These are phyloP conservation scores for Asterionellopsis glacialis DNA, from an alignment of 108 stramenopile genomes.

Conservation along the genomic window DNA sequence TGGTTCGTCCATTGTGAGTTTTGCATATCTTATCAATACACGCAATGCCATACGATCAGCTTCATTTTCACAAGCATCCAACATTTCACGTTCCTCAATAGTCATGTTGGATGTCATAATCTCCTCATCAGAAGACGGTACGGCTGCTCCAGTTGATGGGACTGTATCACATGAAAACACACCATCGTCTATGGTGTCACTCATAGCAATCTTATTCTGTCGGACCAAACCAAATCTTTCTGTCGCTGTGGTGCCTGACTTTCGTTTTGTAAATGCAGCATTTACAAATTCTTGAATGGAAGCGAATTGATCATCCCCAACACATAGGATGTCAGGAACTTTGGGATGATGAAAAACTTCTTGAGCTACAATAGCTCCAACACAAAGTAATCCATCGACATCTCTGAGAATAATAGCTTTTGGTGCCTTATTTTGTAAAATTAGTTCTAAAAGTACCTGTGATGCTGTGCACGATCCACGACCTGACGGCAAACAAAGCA, in stretches of 20 bases:
- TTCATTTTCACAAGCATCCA: constrained; percentile 15
- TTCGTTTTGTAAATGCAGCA: background rate
- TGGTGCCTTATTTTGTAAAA: constrained; percentile 57
- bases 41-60: constrained; percentile 47
- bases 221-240: background rate
- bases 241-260: background rate
- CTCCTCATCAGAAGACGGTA: background rate
- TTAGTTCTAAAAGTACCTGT: constrained; percentile 75
- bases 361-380: constrained; percentile 67
- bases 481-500: constrained; percentile 70
- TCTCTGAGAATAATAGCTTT: constrained; percentile 57
- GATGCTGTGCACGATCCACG: constrained; percentile 80
- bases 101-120: constrained; percentile 5
- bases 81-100: constrained; percentile 33
- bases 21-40: constrained; percentile 51
- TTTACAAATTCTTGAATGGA: constrained; percentile 1
- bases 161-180: background rate
- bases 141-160: background rate
- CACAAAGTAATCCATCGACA: constrained; percentile 54
- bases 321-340: constrained; percentile 23
- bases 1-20: constrained; percentile 14
- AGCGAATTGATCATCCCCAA: constrained; percentile 6
- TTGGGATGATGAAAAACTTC: constrained; percentile 43
- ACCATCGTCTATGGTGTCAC: background rate
- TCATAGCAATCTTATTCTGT: background rate